phyloP scores from a whole-genome alignment of 2,329 filamentous ascomycete genomes.

The Xylaria sp. region DNA sequence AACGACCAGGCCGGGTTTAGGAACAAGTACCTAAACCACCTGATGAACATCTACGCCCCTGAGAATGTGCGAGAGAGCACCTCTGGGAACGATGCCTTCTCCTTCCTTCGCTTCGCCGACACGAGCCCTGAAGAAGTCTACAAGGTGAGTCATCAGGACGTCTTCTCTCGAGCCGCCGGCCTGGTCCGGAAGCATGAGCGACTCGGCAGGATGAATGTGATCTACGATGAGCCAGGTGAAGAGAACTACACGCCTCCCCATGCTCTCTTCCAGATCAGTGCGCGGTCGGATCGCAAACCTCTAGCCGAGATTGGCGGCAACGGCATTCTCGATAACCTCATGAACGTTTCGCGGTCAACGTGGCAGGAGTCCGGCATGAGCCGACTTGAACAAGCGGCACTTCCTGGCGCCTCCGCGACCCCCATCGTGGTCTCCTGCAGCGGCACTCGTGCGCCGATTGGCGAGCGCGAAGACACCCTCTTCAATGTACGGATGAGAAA shows the following conservation, averaged over 20 bases:
- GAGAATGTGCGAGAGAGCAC: slow-evolving; percentile 72
- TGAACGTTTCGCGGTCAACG: slow-evolving; percentile 72
- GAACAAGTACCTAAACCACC: slow-evolving; percentile 72
- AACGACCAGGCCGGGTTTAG: slow-evolving; percentile 80
- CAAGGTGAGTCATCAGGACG: slow-evolving; percentile 65
- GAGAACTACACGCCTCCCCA: slow-evolving; percentile 70
- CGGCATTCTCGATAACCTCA: slow-evolving; percentile 72
- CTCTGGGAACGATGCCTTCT: slow-evolving; percentile 69
- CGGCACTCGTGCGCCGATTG: slow-evolving; percentile 60
- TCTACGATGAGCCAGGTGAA: slow-evolving; percentile 70
- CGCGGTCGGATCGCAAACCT: slow-evolving; percentile 67
- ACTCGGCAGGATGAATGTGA: slow-evolving; percentile 66
- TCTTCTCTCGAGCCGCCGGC: slow-evolving; percentile 74
- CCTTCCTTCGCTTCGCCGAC: slow-evolving; percentile 88
- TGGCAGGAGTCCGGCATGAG: slow-evolving; percentile 73
- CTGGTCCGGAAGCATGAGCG: slow-evolving; percentile 58
- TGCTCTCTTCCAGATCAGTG: slow-evolving; percentile 78
- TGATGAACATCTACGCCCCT: slow-evolving; percentile 90
- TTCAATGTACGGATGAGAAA: slow-evolving; percentile 81
- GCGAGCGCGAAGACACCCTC: slow-evolving; percentile 71
- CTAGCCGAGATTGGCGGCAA: slow-evolving; percentile 71
- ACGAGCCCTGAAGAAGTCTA: slow-evolving; percentile 74
- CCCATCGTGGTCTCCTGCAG: slow-evolving; percentile 81
- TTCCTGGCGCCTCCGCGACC: slow-evolving; percentile 79
- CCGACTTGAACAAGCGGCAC: slow-evolving; percentile 78